phyloP scores from a whole-genome alignment of 2,329 filamentous ascomycete genomes.

The Nigrospora osmanthi region DNA sequence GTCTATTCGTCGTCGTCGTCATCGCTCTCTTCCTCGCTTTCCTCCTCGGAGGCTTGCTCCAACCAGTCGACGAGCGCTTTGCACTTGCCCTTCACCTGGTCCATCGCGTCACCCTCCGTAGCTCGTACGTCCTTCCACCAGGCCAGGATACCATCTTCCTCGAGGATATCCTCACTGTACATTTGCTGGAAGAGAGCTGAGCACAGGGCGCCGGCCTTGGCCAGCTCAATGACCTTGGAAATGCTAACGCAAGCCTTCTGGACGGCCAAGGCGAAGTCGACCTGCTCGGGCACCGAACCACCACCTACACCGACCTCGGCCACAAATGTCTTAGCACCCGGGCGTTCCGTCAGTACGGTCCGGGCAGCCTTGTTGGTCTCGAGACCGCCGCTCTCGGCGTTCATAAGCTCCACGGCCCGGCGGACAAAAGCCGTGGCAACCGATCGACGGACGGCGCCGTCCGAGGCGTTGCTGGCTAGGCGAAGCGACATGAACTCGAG shows the following conservation, averaged over 20 bases:
- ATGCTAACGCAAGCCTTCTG: slow-evolving; percentile 70
- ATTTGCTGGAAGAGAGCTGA: slow-evolving; percentile 76
- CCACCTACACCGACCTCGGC: slow-evolving; percentile 53
- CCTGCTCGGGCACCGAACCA: slow-evolving; percentile 67
- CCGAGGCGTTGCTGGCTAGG: slow-evolving; percentile 83
- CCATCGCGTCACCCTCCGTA: slow-evolving; percentile 60
- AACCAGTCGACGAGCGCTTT: slow-evolving; percentile 77
- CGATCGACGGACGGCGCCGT: slow-evolving; percentile 78
- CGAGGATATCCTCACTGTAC: slow-evolving; percentile 75
- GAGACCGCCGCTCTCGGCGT: slow-evolving; percentile 39
- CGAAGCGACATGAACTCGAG: slow-evolving; percentile 92
- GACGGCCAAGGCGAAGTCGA: slow-evolving; percentile 74
- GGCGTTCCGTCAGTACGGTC: slow-evolving; percentile 46
- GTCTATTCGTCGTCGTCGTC: slow-evolving; percentile 28
- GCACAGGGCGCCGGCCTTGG: slow-evolving; percentile 54
- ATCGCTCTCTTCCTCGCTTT: slow-evolving; percentile 62
- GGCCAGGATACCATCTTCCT: slow-evolving; percentile 78
- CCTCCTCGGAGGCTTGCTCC: slow-evolving; percentile 66
- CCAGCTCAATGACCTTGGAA: slow-evolving; percentile 47
- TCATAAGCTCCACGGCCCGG: slow-evolving; percentile 63
- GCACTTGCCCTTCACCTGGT: slow-evolving; percentile 63
- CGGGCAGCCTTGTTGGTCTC: slow-evolving; percentile 59
- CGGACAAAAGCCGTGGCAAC: slow-evolving; percentile 81
- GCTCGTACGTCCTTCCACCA: slow-evolving; percentile 81
- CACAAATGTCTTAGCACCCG: slow-evolving; percentile 48